Conservation (phyloP, 768 basidiomycete genomes). For the Agrocybe pediades region DNA sequence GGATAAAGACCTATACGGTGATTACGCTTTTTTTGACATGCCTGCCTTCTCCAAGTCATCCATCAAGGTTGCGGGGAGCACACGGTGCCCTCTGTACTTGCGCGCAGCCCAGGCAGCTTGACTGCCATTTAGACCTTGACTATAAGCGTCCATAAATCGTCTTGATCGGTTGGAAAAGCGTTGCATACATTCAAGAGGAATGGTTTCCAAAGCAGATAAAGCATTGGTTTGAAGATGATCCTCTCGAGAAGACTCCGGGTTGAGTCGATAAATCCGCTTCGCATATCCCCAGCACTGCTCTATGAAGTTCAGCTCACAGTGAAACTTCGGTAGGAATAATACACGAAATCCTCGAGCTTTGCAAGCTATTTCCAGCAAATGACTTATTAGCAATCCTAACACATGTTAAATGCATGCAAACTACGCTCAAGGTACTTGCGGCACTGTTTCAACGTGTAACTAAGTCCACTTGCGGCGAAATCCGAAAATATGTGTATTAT, state of each 20-base stretch:
- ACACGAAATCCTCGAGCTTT: conserved; percentile 17
- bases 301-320: conserved; percentile 36
- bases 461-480: too few species aligned
- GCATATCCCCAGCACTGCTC: conserved; percentile 36
- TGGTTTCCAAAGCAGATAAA: not conserved
- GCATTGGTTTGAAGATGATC: conserved; percentile 26
- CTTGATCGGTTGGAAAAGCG: not conserved
- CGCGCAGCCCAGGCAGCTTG: too few species aligned
- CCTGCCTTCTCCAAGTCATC: conserved; percentile 3
- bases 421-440: too few species aligned
- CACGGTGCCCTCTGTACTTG: conserved; percentile 23
- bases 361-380: conserved; percentile 30
- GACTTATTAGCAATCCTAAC: too few species aligned
- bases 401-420: too few species aligned
- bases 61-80: conserved; percentile 11
- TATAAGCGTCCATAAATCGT: conserved; percentile 24
- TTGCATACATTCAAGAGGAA: not conserved
- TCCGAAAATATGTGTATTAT: too few species aligned
- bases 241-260: conserved; percentile 26
- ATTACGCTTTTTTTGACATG: not conserved
- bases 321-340: conserved; percentile 34
- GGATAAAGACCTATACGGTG: not conserved
- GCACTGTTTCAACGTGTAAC: too few species aligned
- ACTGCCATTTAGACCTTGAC: conserved; percentile 17
- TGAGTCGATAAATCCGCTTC: conserved; percentile 28